Evolutionary conservation across 2,329 filamentous ascomycete species (phyloP), one percentile per base, ranked within the genome.

Genomic region (Sclerotinia glacialis): DNA sequence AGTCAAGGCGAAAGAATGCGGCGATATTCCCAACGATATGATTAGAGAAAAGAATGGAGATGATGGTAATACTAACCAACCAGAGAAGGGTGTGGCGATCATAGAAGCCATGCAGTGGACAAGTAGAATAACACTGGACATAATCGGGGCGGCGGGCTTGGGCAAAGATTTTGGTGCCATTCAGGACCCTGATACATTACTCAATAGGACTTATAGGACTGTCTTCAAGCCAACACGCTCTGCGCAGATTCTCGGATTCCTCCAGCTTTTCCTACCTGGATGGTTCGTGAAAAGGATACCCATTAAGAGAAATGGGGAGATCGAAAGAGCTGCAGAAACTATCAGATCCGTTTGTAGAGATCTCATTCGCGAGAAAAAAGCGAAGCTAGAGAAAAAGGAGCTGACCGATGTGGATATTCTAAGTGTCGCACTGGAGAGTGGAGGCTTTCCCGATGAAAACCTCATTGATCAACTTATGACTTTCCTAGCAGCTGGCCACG

Each of bases 381-480:
- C 78, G 6, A 81, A 82, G 56, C 74, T 88, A 28, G 77, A 79
- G 46, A 78, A 79, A 68, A 81, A 83, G 67, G 79, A 83, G 67
- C 77, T 78, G 31, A 78, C 78, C 1, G 86, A 87, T 55, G 77
- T 85, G 9, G 92, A 96, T 76, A 95, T 97, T 67, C 81, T 96
- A 44, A 92, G 89, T 0, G 89, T 94, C 0, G 92, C 92, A 21
- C 80, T 96, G 58, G 85, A 89, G 75, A 92, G 87, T 49, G 90
- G 90, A 56, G 86, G 82, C 7, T 95, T 96, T 78, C 84, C 80
- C 16, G 91, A 95, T 69, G 89, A 92, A 59, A 87, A 92, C 68
- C 84, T 96, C n/a, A 85, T 92, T 46, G 90, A 95, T 76, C 92
- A 96, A 78, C 85, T 95, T 75, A 95, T 96, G 91, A 96, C 91